Percentiles rank a stretch among this genome's conserved stretches.
Conservation (phyloP, 2,329 filamentous ascomycete species). For the Aspergillus ustus region DNA sequence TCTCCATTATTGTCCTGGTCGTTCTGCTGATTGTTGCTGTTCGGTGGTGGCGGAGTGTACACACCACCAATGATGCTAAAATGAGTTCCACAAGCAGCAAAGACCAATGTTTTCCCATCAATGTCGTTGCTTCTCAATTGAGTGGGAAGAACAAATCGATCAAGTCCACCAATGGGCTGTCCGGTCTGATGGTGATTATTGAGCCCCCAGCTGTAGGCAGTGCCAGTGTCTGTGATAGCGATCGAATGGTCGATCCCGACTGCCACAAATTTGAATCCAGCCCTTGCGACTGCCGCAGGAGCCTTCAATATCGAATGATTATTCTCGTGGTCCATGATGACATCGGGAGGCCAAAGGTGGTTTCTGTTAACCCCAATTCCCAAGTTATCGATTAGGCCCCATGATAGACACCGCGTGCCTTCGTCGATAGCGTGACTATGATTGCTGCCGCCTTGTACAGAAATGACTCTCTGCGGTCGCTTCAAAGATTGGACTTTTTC, state of each 20-base stretch:
- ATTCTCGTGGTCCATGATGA: conserved; percentile 18
- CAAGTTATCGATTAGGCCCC: conserved; percentile 30
- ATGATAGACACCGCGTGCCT: conserved; percentile 24
- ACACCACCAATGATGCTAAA: conserved; percentile 44
- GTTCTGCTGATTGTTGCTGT: not conserved
- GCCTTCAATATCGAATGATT: conserved; percentile 23
- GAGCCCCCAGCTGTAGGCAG: conserved; percentile 76
- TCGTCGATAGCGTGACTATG: conserved; percentile 27
- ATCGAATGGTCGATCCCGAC: conserved; percentile 69
- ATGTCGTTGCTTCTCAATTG: conserved; percentile 74
- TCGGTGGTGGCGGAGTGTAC: not conserved
- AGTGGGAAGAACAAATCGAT: conserved; percentile 71
- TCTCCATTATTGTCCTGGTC: not conserved
- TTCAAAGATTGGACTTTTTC: conserved; percentile 20
- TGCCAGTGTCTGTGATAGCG: conserved; percentile 65
- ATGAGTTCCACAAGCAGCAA: conserved; percentile 76
- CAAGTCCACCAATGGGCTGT: conserved; percentile 15
- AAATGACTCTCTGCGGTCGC: conserved; percentile 7
- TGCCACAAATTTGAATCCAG: conserved; percentile 6
- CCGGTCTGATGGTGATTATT: conserved; percentile 82
- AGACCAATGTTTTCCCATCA: conserved; percentile 69
- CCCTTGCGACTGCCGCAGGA: conserved; percentile 16
- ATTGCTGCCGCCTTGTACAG: conserved; percentile 26
- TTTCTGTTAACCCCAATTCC: conserved; percentile 20
- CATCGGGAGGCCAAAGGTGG: conserved; percentile 16